Conservation (phyloP, 179 eudicot species). For the Silene coronaria region DNA sequence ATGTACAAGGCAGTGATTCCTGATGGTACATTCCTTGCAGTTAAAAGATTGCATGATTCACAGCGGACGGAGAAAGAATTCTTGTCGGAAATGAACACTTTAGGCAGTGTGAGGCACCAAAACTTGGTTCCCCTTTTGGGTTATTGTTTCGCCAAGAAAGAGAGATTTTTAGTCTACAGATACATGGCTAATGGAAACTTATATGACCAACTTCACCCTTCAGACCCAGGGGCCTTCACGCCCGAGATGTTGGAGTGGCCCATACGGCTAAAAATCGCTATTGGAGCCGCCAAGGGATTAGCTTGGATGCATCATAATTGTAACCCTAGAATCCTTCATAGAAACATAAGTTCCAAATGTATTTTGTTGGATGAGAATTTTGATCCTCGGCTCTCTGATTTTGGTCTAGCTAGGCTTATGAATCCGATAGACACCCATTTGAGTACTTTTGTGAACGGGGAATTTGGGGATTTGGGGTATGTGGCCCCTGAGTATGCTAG, state of each 20-base stretch:
- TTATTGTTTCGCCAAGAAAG: slow-evolving; percentile 70
- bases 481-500: slow-evolving; percentile 81
- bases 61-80: slow-evolving; percentile 74
- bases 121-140: slow-evolving; percentile 82
- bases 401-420: slow-evolving; percentile 87
- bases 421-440: slow-evolving; percentile 79
- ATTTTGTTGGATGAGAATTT: slow-evolving; percentile 58
- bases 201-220: slow-evolving; percentile 47
- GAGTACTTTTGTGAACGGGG: slow-evolving; percentile 86
- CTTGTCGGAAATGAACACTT: slow-evolving; percentile 63
- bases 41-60: slow-evolving; percentile 74
- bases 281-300: slow-evolving; percentile 67
- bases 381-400: slow-evolving; percentile 74
- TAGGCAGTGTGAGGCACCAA: slow-evolving; percentile 67
- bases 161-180: slow-evolving; percentile 63
- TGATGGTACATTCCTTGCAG: slow-evolving; percentile 60
- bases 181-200: slow-evolving; percentile 73
- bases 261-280: slow-evolving; percentile 61
- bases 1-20: slow-evolving; percentile 63
- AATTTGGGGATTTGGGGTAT: slow-evolving; percentile 81
- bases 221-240: slow-evolving; percentile 30
- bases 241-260: slow-evolving; percentile 60
- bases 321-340: slow-evolving; percentile 75
- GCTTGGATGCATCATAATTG: slow-evolving; percentile 89
- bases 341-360: slow-evolving; percentile 85